phyloP scores from a whole-genome alignment of 352 stramenopile species.

The Plasmopara viticola region DNA sequence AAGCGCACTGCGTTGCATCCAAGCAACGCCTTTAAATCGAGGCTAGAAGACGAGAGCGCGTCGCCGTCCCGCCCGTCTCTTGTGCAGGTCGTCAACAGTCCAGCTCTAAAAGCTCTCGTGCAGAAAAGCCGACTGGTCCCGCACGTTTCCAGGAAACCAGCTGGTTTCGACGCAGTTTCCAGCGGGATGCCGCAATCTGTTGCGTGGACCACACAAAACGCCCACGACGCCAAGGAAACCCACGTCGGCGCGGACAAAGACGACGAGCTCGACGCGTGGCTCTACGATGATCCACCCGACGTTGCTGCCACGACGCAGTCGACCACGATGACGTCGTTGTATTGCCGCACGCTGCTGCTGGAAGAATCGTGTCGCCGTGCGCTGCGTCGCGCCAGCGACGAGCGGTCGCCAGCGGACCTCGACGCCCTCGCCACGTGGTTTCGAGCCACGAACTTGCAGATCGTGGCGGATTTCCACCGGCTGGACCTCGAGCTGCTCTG shows the following conservation, averaged over 20 bases:
- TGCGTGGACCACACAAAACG: constrained; percentile 38
- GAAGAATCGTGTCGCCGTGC: constrained; percentile 64
- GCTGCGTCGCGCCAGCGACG: constrained; percentile 39
- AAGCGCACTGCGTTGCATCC: constrained; percentile 2
- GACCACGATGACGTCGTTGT: constrained; percentile 25
- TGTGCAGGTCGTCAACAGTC: constrained; percentile 43
- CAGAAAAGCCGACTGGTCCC: constrained; percentile 18
- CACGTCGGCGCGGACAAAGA: too few relatives aligned
- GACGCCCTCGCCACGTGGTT: constrained; percentile 68
- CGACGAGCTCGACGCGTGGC: too few relatives aligned
- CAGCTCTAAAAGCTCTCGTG: constrained; percentile 56
- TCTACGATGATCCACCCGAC: constrained; percentile 12
- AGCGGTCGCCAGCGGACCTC: constrained; percentile 51
- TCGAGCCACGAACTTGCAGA: constrained; percentile 70
- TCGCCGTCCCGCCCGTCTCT: constrained; percentile 24
- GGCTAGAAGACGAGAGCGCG: neutral
- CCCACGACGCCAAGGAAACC: too few relatives aligned
- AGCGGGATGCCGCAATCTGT: constrained; percentile 61
- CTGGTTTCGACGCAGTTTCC: constrained; percentile 25
- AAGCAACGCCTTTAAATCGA: neutral
- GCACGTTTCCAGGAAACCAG: constrained; percentile 1
- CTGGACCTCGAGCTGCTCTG: constrained; percentile 58
- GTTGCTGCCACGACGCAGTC: constrained; percentile 33
- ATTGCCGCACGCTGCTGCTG: constrained; percentile 57
- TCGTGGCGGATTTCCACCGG: constrained; percentile 61